Percentiles rank a stretch among this genome's conserved stretches.
Conservation (phyloP, 805 yeast species). For the Teunomyces pallodes region DNA sequence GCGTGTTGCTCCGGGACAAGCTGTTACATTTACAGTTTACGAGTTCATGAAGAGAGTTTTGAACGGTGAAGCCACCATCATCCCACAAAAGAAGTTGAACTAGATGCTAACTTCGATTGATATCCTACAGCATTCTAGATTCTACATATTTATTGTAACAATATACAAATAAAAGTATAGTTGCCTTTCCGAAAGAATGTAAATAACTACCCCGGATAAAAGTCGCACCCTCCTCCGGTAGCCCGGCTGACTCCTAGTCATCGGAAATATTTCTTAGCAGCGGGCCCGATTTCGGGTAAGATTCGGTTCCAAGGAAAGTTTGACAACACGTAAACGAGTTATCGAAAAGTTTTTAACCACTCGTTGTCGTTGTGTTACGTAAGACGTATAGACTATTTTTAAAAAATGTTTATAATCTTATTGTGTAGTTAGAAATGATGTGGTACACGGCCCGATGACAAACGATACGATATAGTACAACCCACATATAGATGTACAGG, state of each 20-base stretch:
- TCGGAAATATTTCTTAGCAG: background rate
- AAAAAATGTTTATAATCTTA: no score
- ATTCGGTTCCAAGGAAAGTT: background rate
- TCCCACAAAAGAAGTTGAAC: constrained; percentile 16
- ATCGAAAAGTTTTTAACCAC: background rate
- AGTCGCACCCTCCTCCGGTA: background rate
- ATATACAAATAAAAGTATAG: background rate
- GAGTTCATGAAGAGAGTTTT: constrained; percentile 77
- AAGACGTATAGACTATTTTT: no score
- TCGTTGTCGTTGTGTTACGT: no score
- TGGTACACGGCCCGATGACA: no score
- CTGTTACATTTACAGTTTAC: constrained; percentile 95
- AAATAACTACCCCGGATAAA: background rate
- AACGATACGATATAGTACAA: no score
- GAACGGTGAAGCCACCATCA: constrained; percentile 25
- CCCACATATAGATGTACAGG: no score
- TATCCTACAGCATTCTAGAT: background rate
- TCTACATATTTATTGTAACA: background rate
- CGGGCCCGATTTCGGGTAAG: background rate
- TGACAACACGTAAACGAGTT: background rate
- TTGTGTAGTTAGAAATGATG: no score
- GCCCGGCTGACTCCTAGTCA: constrained; percentile 1
- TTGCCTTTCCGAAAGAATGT: background rate
- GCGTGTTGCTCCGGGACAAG: constrained; percentile 99
- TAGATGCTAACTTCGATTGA: constrained; percentile 5